Evolutionary conservation across 768 basidiomycete genomes (phyloP), one percentile per base, ranked within the genome.

Genomic region (Russula emetica): DNA sequence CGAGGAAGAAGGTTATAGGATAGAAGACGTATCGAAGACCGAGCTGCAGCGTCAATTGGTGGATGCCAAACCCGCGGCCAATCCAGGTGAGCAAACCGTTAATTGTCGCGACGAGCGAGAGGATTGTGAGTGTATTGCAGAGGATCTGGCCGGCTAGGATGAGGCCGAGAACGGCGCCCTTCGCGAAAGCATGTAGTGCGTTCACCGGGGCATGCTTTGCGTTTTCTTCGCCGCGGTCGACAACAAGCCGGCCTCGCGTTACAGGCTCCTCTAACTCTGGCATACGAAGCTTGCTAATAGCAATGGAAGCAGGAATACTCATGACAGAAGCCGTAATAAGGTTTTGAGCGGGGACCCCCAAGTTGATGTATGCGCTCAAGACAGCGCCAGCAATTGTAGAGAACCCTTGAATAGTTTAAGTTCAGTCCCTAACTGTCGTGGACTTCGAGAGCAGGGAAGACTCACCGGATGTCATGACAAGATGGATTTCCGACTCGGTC

Each of bases 341-440:
- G 71, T 90, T 94, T 73, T 87, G 81, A 5, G 90, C 73, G 10
- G 90, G 90, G 36, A 92, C 88, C 44, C 88, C 92, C 67, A 88
- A 78, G 66, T 72, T 77, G 72, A 94, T 88, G 73, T 95, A 96
- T 30, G 91, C 92, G 60, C 83, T 79, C 52, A 97, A 80, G 14
- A 97, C 94, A 36, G 90, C 91, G 49, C 94, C 94, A 59, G 94
- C 88, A 69, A 96, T 96, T 55, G 92, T 94, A 10, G 92, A 90
- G 78, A 96, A 96, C 49, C 85, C 83, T 77, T 61, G 59, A 51
- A 55, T 58, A 8, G 20, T 32, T 51, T 51, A 1, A 7, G 20
- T 32, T 44, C 5, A 30, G 24, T 30, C 44, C 3, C 7, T 20
- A 13, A n/a, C 5, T 3, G 20, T 28, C 45, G 42, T 8, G 13